Base-by-base conservation (phyloP, 805 yeast genomes). In the Priceomyces medius region DNA sequence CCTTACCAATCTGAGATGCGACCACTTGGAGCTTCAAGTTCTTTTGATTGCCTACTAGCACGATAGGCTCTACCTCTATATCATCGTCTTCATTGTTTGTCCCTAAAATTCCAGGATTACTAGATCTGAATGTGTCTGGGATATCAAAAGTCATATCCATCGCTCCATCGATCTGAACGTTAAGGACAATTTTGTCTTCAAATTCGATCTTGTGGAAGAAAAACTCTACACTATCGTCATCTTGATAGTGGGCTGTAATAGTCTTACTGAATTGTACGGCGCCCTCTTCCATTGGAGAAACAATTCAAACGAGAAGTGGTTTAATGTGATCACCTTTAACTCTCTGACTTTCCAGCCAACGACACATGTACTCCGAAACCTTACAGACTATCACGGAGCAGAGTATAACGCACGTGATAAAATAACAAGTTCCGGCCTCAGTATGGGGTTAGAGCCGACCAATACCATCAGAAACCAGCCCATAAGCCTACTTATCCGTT, bases 121-220 rank as follows among this genome's bases (percentile, higher is more conserved):
- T 31, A 4, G 53, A 50, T 10, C 47, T 40, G 18, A 48, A 44
- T 6, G 56, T 43, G 20, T 59, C 44, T 12, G 68, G 74, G 7
- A 76, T 59, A 37, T 73, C 77, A 44, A 70, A 72, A 2, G 80
- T 74, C 14, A 77, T 62, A 56, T 78, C 81, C 53, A 71, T 62
- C n/a, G 71, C 64, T 0, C 78, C 79, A 48, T 75, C 56, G 26
- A 58, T 57, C 35, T 67, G 61, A 10, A 76, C 51, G 33, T 66
- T 64, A 23, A 76, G 26, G 2, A 76, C 55, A 33, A 60, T 51
- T 43, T 64, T 66, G 43, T 76, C 74, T 2, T 54, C 54, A 20
- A 71, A 62, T 16, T 65, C 71, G 2, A 71, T 40, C 42, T 56
- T 59, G 23, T 56, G 63, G 40, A 61, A 58, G n/a, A 40, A 41